A percentile compares a stretch with the other conserved stretches of the same genome.
Conservation (phyloP, 208 protist species). For the Borovskyia barvae region DNA sequence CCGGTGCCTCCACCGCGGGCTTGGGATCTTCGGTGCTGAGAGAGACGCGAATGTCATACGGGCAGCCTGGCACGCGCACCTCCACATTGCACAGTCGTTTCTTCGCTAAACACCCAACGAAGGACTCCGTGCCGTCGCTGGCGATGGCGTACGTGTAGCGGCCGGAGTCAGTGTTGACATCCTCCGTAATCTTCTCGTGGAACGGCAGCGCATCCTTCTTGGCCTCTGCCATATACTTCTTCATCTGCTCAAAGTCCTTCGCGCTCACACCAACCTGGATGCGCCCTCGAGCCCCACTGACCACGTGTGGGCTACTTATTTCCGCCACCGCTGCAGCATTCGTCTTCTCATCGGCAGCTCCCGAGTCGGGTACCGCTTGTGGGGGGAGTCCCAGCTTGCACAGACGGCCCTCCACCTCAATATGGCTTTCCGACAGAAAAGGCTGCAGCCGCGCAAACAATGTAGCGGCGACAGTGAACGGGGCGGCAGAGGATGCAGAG, state of each 20-base stretch:
- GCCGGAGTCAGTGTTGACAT: constrained; percentile 32
- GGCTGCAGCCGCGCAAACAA: constrained; percentile 33
- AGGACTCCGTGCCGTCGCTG: constrained; percentile 18
- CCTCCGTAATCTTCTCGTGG: constrained; percentile 34
- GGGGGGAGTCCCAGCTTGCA: constrained; percentile 30
- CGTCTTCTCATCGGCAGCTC: not conserved
- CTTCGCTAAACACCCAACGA: constrained; percentile 42
- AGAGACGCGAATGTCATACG: constrained; percentile 74
- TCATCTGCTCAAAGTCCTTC: constrained; percentile 41
- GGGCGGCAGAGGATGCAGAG: not conserved
- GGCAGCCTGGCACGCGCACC: constrained; percentile 40
- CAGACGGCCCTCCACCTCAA: constrained; percentile 75
- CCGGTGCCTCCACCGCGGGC: constrained; percentile 5
- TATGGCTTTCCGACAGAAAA: constrained; percentile 17
- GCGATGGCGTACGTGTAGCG: constrained; percentile 60
- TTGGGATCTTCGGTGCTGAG: constrained; percentile 36
- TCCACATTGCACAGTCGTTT: constrained; percentile 57
- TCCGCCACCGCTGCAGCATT: not conserved
- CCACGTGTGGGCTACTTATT: not conserved
- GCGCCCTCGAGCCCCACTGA: not conserved
- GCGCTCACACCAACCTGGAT: constrained; percentile 38
- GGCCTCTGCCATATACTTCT: constrained; percentile 13
- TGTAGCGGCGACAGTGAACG: not conserved
- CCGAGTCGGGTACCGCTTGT: not conserved
- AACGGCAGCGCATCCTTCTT: not conserved